phyloP scores from a whole-genome alignment of 768 basidiomycete species.

The Clitopilus passeckerianus region DNA sequence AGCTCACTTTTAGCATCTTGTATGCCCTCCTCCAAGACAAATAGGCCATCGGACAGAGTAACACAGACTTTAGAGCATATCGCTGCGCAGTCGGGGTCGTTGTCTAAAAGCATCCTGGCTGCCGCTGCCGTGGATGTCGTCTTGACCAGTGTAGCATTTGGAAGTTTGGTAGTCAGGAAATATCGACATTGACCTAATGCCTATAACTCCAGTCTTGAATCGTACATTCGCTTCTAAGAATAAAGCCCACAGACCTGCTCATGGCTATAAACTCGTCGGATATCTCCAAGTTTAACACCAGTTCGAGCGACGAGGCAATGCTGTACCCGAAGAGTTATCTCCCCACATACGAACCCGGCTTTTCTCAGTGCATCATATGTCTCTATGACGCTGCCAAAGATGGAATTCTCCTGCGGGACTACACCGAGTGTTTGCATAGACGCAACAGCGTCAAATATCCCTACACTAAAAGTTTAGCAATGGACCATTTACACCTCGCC shows the following conservation, averaged over 20 bases:
- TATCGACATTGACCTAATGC: constrained; percentile 75
- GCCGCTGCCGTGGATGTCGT: constrained; percentile 74
- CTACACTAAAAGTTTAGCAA: constrained; percentile 31
- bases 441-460: constrained; percentile 52
- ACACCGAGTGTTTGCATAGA: constrained; percentile 44
- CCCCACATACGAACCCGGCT: constrained; percentile 54
- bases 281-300: constrained; percentile 50
- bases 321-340: constrained; percentile 52
- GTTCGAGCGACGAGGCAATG: constrained; percentile 65
- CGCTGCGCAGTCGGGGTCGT: constrained; percentile 52
- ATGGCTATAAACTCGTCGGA: constrained; percentile 66
- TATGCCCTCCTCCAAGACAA: constrained; percentile 56
- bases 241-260: constrained; percentile 53
- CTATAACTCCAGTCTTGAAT: constrained; percentile 25
- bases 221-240: too few species aligned
- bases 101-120: constrained; percentile 43
- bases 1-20: constrained; percentile 52
- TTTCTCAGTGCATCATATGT: constrained; percentile 62
- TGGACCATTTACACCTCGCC: background rate
- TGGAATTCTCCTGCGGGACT: constrained; percentile 80
- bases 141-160: constrained; percentile 45
- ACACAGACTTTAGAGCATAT: constrained; percentile 69
- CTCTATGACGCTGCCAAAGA: constrained; percentile 68
- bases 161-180: constrained; percentile 52
- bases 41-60: constrained; percentile 54